A percentile compares a stretch with the other conserved stretches of the same genome.
Evolutionary conservation across 2,329 filamentous ascomycete species (phyloP).

Genomic region (Zasmidium citrigriseum): DNA sequence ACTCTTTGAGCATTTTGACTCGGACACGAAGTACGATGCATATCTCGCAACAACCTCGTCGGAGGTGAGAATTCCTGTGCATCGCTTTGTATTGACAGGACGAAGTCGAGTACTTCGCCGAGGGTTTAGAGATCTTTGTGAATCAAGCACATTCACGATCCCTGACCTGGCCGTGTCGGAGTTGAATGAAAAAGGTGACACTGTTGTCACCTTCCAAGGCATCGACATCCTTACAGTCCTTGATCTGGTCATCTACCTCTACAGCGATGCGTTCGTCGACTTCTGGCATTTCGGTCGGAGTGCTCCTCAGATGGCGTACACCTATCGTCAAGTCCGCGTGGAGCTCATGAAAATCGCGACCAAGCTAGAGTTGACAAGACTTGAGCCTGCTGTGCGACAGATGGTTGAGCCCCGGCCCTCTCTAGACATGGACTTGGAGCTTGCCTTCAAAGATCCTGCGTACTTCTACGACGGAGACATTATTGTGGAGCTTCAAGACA

Average conservation of each 20-base stretch:
- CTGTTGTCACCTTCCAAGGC: constrained; percentile 65
- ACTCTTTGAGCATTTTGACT: constrained; percentile 45
- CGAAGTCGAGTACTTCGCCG: constrained; percentile 70
- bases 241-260: constrained; percentile 77
- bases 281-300: constrained; percentile 80
- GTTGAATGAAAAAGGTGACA: constrained; percentile 51
- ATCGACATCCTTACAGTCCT: constrained; percentile 77
- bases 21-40: constrained; percentile 46
- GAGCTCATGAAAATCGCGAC: constrained; percentile 88
- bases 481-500: constrained; percentile 73
- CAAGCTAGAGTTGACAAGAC: constrained; percentile 65
- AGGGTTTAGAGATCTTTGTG: constrained; percentile 60
- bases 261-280: constrained; percentile 77
- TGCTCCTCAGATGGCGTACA: constrained; percentile 64
- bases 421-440: constrained; percentile 69
- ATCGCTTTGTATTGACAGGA: constrained; percentile 76
- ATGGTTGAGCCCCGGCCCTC: constrained; percentile 67
- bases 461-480: constrained; percentile 83
- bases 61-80: constrained; percentile 73
- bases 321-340: constrained; percentile 76
- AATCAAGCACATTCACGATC: constrained; percentile 56
- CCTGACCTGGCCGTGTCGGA: constrained; percentile 63
- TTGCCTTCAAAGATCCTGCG: constrained; percentile 65
- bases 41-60: constrained; percentile 59
- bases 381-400: constrained; percentile 76